A percentile compares a stretch with the other conserved stretches of the same genome.
These are phyloP conservation scores for Puccinia hordei DNA, from an alignment of 1,284 basidiomycete species.

Conservation along the genomic window DNA sequence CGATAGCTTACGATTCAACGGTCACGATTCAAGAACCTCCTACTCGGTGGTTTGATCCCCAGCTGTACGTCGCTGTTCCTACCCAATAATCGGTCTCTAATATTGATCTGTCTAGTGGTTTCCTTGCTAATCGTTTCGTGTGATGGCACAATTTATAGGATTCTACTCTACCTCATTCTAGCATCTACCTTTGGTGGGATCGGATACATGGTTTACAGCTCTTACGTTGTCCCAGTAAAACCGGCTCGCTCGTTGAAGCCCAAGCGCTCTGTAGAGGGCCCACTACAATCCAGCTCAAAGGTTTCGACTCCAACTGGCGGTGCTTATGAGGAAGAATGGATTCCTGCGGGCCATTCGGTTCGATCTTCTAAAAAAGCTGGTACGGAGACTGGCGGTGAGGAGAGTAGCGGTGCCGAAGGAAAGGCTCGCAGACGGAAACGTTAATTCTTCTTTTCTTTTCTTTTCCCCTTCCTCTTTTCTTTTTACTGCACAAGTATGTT, in stretches of 20 bases:
- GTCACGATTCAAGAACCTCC: slow-evolving; percentile 49
- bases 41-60: slow-evolving; percentile 51
- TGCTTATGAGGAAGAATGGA: slow-evolving; percentile 49
- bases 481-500: neutral
- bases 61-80: slow-evolving; percentile 40
- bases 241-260: slow-evolving; percentile 16
- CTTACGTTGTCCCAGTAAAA: slow-evolving; percentile 16
- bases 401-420: slow-evolving; percentile 43
- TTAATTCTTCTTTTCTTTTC: no score
- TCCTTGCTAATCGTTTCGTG: neutral
- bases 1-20: slow-evolving; percentile 48
- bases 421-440: slow-evolving; percentile 49
- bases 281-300: slow-evolving; percentile 10
- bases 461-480: no score
- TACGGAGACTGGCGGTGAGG: slow-evolving; percentile 40
- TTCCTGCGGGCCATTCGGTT: slow-evolving; percentile 36
- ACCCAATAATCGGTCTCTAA: neutral
- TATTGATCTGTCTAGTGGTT: neutral
- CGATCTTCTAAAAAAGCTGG: slow-evolving; percentile 43
- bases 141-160: neutral
- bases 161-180: slow-evolving; percentile 41
- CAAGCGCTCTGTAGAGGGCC: neutral
- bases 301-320: slow-evolving; percentile 47
- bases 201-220: slow-evolving; percentile 38
- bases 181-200: slow-evolving; percentile 22